Conservation (phyloP, 129 eudicot genomes). For the Helianthus tuberosus region DNA sequence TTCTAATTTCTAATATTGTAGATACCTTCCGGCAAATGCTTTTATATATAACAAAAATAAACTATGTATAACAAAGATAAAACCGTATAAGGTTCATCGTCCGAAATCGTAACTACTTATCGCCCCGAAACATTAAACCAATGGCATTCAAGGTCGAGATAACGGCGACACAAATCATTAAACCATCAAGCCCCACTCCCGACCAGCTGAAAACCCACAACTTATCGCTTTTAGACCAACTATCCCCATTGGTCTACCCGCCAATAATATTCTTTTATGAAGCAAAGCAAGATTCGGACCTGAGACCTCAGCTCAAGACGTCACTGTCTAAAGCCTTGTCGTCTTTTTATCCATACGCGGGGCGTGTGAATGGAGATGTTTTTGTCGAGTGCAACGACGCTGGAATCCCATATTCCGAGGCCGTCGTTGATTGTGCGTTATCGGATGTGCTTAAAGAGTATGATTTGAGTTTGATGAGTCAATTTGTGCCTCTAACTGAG, state of each 20-base stretch:
- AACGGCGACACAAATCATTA: constrained; percentile 26
- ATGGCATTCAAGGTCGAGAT: constrained; percentile 34
- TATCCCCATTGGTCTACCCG: constrained; percentile 18
- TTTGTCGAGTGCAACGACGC: constrained; percentile 36
- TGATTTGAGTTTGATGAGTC: constrained; percentile 8
- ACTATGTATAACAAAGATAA: neutral
- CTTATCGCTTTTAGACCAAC: constrained; percentile 45
- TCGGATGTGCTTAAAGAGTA: constrained; percentile 27
- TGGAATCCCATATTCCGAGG: constrained; percentile 40
- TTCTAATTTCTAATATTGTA: neutral
- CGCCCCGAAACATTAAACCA: neutral
- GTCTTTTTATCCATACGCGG: constrained; percentile 38
- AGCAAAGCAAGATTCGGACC: neutral
- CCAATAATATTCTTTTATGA: constrained; percentile 40
- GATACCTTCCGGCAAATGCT: constrained; percentile 9
- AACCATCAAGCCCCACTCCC: constrained; percentile 46
- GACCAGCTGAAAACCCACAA: constrained; percentile 16
- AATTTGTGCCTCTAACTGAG: constrained; percentile 24
- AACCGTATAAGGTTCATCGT: neutral
- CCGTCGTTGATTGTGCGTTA: constrained; percentile 18
- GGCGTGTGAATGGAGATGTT: constrained; percentile 27
- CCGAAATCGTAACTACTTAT: neutral
- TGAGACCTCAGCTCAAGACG: constrained; percentile 16
- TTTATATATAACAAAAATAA: neutral
- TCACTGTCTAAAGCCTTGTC: constrained; percentile 30